Percentiles rank a stretch among this genome's conserved stretches.
phyloP scores from a whole-genome alignment of 176 grass and related monocot genomes.

The Phyllostachys edulis region DNA sequence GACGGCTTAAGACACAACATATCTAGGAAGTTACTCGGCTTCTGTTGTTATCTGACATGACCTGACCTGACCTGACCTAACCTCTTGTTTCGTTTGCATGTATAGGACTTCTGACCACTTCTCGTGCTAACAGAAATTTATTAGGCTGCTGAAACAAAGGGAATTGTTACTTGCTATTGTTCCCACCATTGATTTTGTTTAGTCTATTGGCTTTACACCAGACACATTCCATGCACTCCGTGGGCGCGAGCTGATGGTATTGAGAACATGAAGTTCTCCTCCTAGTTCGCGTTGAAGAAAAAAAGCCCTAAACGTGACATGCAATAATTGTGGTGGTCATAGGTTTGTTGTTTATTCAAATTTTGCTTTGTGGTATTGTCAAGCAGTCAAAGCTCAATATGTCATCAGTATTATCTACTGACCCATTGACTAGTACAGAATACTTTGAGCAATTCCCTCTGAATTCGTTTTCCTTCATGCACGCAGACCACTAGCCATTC shows the following conservation, averaged over 20 bases:
- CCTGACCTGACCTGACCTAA: no score
- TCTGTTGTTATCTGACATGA: background rate
- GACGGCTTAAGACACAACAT: background rate
- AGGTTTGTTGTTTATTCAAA: background rate
- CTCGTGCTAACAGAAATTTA: background rate
- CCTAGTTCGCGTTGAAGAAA: background rate
- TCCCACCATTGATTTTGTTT: background rate
- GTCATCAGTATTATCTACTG: background rate
- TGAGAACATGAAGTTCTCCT: background rate
- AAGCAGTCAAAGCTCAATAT: background rate
- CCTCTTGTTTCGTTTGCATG: background rate
- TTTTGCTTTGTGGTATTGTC: background rate
- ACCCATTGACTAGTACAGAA: background rate
- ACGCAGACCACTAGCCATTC: conserved; percentile 10
- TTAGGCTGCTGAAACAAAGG: background rate
- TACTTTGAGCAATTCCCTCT: background rate
- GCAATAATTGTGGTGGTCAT: background rate
- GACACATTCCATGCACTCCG: background rate
- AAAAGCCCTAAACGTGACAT: background rate
- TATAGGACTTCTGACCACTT: background rate
- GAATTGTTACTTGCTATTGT: background rate
- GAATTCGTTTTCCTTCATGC: background rate
- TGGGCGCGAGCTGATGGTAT: background rate
- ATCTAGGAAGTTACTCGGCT: background rate
- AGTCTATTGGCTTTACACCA: background rate